Percentiles rank a stretch among this genome's conserved stretches.
Conservation (phyloP, 257 asterid genomes). For the Nicotiana obtusifolia region DNA sequence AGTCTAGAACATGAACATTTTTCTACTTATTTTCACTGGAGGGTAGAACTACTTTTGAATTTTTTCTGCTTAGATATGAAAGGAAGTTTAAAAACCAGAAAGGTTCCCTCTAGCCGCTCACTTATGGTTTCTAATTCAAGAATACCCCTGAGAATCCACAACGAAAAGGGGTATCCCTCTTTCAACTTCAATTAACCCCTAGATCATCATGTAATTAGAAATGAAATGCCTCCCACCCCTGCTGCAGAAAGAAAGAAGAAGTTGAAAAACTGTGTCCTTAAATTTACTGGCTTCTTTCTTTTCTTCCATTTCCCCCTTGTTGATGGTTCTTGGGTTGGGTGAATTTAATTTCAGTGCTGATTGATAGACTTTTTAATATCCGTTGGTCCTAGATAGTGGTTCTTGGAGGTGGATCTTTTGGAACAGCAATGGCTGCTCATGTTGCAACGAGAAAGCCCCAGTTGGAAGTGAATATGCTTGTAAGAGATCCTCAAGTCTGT, state of each 20-base stretch:
- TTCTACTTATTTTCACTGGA: background rate
- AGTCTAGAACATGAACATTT: background rate
- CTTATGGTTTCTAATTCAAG: background rate
- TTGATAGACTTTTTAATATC: constrained; percentile 6
- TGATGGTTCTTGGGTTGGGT: background rate
- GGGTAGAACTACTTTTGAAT: background rate
- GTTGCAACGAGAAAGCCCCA: constrained; percentile 66
- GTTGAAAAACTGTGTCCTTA: background rate
- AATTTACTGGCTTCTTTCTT: background rate
- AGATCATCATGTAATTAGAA: background rate
- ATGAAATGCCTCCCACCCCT: background rate
- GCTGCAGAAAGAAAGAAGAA: constrained; percentile 2
- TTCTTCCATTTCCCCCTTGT: background rate
- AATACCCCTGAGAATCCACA: background rate
- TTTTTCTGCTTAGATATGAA: background rate
- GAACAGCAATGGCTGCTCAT: constrained; percentile 95
- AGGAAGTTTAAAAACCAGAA: background rate
- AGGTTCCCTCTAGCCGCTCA: background rate
- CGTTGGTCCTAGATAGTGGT: constrained; percentile 60
- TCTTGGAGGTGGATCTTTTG: constrained; percentile 96
- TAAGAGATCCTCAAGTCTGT: constrained; percentile 70
- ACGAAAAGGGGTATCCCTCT: background rate
- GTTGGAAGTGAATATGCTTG: constrained; percentile 70
- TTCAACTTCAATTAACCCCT: background rate
- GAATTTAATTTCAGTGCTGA: background rate